These are phyloP conservation scores for Rubus parviflorus DNA, from an alignment of 306 rosid species.

Conservation along the genomic window DNA sequence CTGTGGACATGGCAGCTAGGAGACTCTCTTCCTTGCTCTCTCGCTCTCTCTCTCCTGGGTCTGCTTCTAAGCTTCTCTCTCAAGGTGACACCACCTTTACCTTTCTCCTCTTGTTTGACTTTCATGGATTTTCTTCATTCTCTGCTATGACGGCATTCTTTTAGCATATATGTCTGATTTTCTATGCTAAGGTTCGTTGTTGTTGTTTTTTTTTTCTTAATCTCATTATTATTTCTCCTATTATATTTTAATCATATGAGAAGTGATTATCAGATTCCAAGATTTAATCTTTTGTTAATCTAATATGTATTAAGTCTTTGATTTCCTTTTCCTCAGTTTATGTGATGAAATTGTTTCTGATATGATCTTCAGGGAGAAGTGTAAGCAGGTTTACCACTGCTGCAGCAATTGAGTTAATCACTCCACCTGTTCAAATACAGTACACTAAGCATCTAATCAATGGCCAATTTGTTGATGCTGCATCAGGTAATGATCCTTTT, in stretches of 20 bases:
- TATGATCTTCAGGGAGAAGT: slow-evolving; percentile 48
- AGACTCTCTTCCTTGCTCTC: slow-evolving; percentile 52
- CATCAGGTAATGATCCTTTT: slow-evolving; percentile 51
- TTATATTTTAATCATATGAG: background rate
- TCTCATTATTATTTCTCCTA: background rate
- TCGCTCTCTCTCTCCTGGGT: slow-evolving; percentile 51
- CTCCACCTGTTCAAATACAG: slow-evolving; percentile 62
- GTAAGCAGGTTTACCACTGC: slow-evolving; percentile 58
- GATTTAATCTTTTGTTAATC: background rate
- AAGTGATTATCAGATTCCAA: background rate
- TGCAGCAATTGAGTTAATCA: slow-evolving; percentile 53
- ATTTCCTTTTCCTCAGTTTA: background rate
- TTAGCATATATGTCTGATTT: background rate
- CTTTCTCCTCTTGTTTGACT: slow-evolving; percentile 11
- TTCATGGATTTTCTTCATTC: slow-evolving; percentile 4
- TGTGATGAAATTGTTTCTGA: background rate
- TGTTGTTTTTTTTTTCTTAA: background rate
- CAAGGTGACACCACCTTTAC: slow-evolving; percentile 36
- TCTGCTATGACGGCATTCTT: background rate
- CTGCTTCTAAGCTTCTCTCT: slow-evolving; percentile 55
- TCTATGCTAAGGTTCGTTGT: background rate
- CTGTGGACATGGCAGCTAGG: slow-evolving; percentile 70
- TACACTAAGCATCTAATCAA: slow-evolving; percentile 73
- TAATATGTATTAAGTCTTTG: background rate
- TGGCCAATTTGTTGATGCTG: slow-evolving; percentile 84